Evolutionary conservation across 176 grass and related monocot genomes (phyloP).

Genomic region (Oropetium thomaeum): DNA sequence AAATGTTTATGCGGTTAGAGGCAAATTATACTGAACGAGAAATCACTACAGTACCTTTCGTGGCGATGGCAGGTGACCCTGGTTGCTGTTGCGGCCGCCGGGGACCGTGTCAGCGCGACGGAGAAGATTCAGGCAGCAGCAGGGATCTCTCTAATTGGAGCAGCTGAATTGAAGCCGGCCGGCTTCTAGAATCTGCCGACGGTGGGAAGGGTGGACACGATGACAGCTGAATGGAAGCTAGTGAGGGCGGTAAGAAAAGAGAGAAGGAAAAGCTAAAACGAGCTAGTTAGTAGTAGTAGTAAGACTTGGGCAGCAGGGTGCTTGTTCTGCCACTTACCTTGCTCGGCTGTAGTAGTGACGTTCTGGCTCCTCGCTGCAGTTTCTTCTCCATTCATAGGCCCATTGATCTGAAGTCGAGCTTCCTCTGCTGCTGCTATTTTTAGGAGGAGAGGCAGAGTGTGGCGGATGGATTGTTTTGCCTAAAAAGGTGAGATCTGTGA

Average conservation of each 20-base stretch:
- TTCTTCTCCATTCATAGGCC: constrained; percentile 29
- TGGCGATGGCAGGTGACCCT: constrained; percentile 7
- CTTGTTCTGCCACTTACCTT: constrained; percentile 10
- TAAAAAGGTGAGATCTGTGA: constrained; percentile 43
- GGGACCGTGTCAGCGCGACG: constrained; percentile 3
- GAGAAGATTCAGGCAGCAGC: constrained; percentile 10
- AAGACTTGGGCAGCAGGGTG: not conserved
- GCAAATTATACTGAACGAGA: constrained; percentile 7
- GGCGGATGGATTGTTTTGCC: constrained; percentile 45
- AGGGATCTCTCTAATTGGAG: not conserved
- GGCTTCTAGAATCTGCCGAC: constrained; percentile 17
- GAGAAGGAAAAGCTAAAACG: not conserved
- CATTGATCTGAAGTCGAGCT: constrained; percentile 6
- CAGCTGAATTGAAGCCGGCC: not conserved
- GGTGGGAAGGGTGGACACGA: not conserved
- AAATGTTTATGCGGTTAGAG: not conserved
- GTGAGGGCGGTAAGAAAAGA: not conserved
- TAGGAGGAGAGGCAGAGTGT: constrained; percentile 25
- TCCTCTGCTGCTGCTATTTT: constrained; percentile 26
- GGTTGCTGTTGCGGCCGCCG: not conserved
- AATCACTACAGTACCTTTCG: constrained; percentile 26
- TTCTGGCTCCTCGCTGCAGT: not conserved
- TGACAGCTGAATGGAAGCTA: no score
- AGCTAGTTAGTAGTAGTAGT: not conserved
- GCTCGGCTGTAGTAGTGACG: not conserved